phyloP scores from a whole-genome alignment of 2,329 filamentous ascomycete genomes.

The Phialophora expanda region DNA sequence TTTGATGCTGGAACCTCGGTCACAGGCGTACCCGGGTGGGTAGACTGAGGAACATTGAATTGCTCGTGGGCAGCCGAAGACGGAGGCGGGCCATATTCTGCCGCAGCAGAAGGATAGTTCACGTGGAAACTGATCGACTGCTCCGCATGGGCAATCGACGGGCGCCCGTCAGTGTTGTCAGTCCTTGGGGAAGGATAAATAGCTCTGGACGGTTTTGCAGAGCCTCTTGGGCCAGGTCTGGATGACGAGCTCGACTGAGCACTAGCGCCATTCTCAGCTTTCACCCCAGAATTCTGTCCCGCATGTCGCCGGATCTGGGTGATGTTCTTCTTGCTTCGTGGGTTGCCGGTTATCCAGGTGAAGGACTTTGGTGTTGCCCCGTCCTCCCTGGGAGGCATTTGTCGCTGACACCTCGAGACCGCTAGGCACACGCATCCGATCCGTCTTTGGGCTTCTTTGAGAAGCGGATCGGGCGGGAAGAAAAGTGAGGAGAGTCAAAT shows the following conservation, averaged over 20 bases:
- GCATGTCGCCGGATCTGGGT: constrained; percentile 33
- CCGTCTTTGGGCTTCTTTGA: constrained; percentile 1
- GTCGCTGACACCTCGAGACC: constrained; percentile 23
- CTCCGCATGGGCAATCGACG: background rate
- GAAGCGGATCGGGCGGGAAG: background rate
- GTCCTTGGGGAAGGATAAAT: background rate
- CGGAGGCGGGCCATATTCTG: background rate
- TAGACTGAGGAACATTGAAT: background rate
- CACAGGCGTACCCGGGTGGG: background rate
- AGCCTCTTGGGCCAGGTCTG: constrained; percentile 5
- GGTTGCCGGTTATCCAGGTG: constrained; percentile 30
- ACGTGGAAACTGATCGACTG: background rate
- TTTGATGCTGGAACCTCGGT: background rate
- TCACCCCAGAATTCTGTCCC: constrained; percentile 25
- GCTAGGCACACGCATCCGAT: constrained; percentile 21
- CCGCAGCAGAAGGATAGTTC: background rate
- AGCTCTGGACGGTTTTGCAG: constrained; percentile 10
- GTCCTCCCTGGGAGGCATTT: constrained; percentile 32
- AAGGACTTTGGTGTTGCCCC: constrained; percentile 25
- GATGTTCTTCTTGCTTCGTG: constrained; percentile 30
- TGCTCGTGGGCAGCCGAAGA: background rate
- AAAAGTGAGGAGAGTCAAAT: background rate
- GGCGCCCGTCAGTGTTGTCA: background rate
- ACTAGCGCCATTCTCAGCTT: constrained; percentile 12
- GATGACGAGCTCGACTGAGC: constrained; percentile 13